These are phyloP conservation scores for Oryza australiensis DNA, from an alignment of 176 grass and related monocot genomes.

Conservation along the genomic window DNA sequence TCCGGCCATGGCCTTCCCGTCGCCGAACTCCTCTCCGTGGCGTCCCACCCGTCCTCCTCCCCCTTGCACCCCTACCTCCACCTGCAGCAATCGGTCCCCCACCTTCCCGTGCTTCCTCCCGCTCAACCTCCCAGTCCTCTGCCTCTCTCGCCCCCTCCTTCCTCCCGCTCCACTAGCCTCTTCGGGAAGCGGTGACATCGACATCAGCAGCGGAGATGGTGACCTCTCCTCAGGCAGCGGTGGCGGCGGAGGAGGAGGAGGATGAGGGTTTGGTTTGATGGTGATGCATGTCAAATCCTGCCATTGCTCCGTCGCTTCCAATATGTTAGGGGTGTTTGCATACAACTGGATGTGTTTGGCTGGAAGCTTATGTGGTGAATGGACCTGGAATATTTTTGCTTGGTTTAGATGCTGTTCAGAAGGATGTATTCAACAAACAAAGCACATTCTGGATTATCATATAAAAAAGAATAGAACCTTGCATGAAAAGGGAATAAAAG, in stretches of 20 bases:
- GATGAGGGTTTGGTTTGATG: constrained; percentile 4
- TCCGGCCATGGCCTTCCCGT: constrained; percentile 43
- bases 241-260: neutral
- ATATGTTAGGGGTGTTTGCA: neutral
- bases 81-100: constrained; percentile 26
- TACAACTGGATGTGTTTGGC: constrained; percentile 1
- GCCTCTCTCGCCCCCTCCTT: constrained; percentile 25
- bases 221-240: constrained; percentile 19
- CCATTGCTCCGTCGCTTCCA: neutral
- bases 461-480: constrained; percentile 1
- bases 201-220: constrained; percentile 5
- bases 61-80: constrained; percentile 27
- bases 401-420: neutral
- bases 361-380: constrained; percentile 1
- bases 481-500: neutral
- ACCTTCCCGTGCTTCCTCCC: constrained; percentile 28
- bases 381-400: constrained; percentile 10
- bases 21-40: constrained; percentile 28
- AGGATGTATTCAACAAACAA: neutral
- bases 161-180: constrained; percentile 43
- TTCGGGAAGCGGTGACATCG: constrained; percentile 16
- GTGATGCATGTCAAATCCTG: constrained; percentile 18
- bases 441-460: neutral
- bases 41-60: neutral
- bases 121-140: constrained; percentile 33